These are phyloP conservation scores for Camelina laxa DNA, from an alignment of 345 rosid genomes.

Conservation along the genomic window DNA sequence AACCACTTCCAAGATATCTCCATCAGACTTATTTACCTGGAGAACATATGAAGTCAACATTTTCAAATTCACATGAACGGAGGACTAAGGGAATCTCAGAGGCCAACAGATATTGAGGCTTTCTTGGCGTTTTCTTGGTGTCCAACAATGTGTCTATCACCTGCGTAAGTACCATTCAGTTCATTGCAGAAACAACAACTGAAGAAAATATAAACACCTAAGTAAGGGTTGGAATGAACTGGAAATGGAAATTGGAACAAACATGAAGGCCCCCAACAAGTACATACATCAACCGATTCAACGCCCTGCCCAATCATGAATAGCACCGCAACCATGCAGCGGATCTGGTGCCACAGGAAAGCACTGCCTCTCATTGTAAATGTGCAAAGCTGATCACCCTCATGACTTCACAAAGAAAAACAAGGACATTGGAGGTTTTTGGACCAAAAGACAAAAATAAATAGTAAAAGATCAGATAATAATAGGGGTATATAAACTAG, in stretches of 20 bases:
- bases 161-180: constrained; percentile 41
- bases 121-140: constrained; percentile 60
- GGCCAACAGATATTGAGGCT: constrained; percentile 88
- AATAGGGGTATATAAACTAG: not conserved
- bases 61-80: constrained; percentile 74
- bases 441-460: constrained; percentile 1
- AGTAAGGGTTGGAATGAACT: constrained; percentile 17
- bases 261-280: constrained; percentile 30
- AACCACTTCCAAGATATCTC: constrained; percentile 1
- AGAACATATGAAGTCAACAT: constrained; percentile 72
- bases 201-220: not conserved
- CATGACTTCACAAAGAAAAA: constrained; percentile 51
- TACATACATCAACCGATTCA: constrained; percentile 78
- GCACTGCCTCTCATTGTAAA: constrained; percentile 86
- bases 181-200: not conserved
- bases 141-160: constrained; percentile 76
- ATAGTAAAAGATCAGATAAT: constrained; percentile 1
- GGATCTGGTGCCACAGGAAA: constrained; percentile 94
- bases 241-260: constrained; percentile 14
- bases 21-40: constrained; percentile 52
- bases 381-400: constrained; percentile 67
- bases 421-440: constrained; percentile 17
- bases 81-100: constrained; percentile 85
- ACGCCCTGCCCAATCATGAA: constrained; percentile 92
- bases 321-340: constrained; percentile 88